Base-by-base conservation (phyloP, 2,329 filamentous ascomycete genomes). In the Fusarium palustre region DNA sequence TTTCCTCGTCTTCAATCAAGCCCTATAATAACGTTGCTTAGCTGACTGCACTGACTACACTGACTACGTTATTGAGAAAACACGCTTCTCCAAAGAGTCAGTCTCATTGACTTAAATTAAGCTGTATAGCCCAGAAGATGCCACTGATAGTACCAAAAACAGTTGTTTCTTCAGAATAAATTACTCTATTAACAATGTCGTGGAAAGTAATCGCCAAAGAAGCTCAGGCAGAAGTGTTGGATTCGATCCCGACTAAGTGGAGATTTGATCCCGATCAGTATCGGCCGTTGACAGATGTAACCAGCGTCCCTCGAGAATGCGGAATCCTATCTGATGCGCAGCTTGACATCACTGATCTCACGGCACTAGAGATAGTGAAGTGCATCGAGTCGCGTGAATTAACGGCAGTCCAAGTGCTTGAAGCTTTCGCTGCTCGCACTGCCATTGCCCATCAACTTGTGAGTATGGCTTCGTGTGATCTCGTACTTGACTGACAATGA, bases 371-470 rank as follows among this genome's bases (percentile, higher is more conserved):
- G 12, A 15, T 68, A 13, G 45, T 57, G 39, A 28, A 30, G 7
- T 7, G 25, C 6, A 48, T 65, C 15, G 24, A 46, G 36, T 30
- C 46, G 22, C n/a, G 22, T 8, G 33, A 33, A 7, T 41, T 54
- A 22, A 67, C 31, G 4, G 63, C 52, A 10, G 52, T 54, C 3
- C 31, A 66, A 20, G 55, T 54, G 12, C 7, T 56, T 11, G 58
- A 66, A 7, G 59, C 63, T 4, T 64, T 64, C 55, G 48, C 16
- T 4, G 49, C 49, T 2, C 43, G 66, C 3, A 48, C 66, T 42
- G 63, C 59, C n/a, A 53, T 67, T 50, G 55, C 55, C 7, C 63
- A 69, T 15, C 63, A 66, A 18, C 39, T 66, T 15, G 63, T 66
- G 22, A 55, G 28, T 4, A 7, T 22, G 30, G 10, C 25, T 11